Evolutionary conservation across 345 rosid species (phyloP), one percentile per base, ranked within the genome.

Genomic region (Acer saccharum): DNA sequence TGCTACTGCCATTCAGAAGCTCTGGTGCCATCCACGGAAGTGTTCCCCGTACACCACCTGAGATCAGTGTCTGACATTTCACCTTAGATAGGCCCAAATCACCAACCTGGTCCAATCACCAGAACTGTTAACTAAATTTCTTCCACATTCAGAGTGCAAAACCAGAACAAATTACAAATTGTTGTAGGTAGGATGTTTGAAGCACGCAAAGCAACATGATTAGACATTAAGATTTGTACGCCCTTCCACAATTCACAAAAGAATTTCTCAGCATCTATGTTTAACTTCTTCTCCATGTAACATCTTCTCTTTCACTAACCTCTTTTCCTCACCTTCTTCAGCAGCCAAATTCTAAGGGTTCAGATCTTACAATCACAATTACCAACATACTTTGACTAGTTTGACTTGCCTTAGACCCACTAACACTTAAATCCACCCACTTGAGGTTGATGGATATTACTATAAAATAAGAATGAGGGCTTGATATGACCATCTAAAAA

Each of bases 1-100:
- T 89, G 73, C 93, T 89, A 83, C 89, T 81, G 46, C 93, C 93
- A 69, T 89, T 86, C 68, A 89, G 79, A 72, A 89, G 89, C 80
- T 89, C 93, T 0, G 93, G 93, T 25, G 92, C 92, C 92, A 89
- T 89, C 92, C 92, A 89, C 16, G 90, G 92, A 76, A 89, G 90
- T 9, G 93, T 89, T 83, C 93, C 93, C 54, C 90, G 80, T 16
- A 89, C 93, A 52, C 93, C 90, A 6, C 93, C 93, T 16, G 90
- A 87, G 83, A 89, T 87, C 52, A 89, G 89, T 0, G 93, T 89
- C 69, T 87, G 90, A 69, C 93, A 86, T 81, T 89, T 89, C 57
- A 87, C 90, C 86, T 86, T 89, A 2, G 93, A 89, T 62, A 89
- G 83, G 50, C 93, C 93, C 79, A 89, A 79, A 82, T 89, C 93